phyloP scores from a whole-genome alignment of 768 basidiomycete genomes.

The Nidula microcarpa region DNA sequence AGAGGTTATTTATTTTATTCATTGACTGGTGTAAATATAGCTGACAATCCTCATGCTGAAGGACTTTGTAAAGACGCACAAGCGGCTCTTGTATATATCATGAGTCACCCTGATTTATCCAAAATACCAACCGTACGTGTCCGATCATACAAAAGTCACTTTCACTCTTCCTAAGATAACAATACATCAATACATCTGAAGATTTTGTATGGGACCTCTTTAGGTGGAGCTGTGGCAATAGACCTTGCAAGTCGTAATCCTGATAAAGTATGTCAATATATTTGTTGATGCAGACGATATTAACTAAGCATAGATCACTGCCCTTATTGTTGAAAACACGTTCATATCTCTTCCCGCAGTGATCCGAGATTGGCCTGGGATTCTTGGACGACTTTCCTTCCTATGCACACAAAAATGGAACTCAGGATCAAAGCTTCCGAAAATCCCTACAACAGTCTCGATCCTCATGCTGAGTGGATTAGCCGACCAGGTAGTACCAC shows the following conservation, averaged over 20 bases:
- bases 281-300: background rate
- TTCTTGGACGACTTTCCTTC: conserved; percentile 64
- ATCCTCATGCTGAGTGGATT: conserved; percentile 73
- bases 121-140: conserved; percentile 56
- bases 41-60: conserved; percentile 14
- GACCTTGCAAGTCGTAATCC: conserved; percentile 75
- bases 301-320: conserved; percentile 38
- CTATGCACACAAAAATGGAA: conserved; percentile 82
- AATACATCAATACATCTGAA: no score
- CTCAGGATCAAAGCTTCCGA: conserved; percentile 54
- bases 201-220: conserved; percentile 72
- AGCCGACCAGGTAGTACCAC: background rate
- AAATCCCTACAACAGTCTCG: conserved; percentile 53
- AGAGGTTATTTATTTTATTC: conserved; percentile 41
- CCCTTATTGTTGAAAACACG: conserved; percentile 84
- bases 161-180: no score
- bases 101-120: conserved; percentile 50
- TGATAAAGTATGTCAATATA: conserved; percentile 38
- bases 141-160: background rate
- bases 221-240: conserved; percentile 88
- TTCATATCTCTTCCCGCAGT: conserved; percentile 79
- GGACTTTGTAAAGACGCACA: conserved; percentile 80
- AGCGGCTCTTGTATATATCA: conserved; percentile 68
- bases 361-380: conserved; percentile 61
- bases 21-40: background rate